Base-by-base conservation (phyloP, 129 eudicot genomes). In the Helianthus tuberosus region DNA sequence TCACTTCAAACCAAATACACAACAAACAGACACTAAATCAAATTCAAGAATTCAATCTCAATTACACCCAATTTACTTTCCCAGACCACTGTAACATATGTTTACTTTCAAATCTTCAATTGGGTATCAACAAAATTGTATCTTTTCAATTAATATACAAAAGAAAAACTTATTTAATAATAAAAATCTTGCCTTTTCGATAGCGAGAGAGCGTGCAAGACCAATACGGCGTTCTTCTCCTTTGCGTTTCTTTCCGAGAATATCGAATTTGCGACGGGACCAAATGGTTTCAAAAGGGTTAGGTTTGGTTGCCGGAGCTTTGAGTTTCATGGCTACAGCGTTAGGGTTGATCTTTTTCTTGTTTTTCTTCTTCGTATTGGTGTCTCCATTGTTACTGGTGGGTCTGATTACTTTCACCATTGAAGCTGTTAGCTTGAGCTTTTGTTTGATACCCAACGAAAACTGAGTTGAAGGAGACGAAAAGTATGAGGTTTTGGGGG, bases 241-340 rank as follows among this genome's bases (percentile, higher is more conserved):
- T 80, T 91, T 91, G 15, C 97, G 91, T 27, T 91, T 95, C 72
- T 87, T 91, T 20, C 99, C 99, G 48, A 95, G 82, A 15, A 95
- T 77, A 70, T 91, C 89, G 64, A 95, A 95, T 47, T 95, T 95
- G 52, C 92, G 89, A 20, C 99, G 89, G 8, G 96, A 83, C 99
- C 99, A 91, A 25, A 95, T 87, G 64, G 94, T 85, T 76, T 95
- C 99, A 49, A 95, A 95, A 1, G 96, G 97, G 77, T 95, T 95
- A 3, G 79, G 82, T 72, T 87, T 81, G 23, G 76, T 23, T 0
- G 13, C 35, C 4, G 89, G 86, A 66, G 84, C 88, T 83, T 91
- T 82, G 44, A 47, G 77, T 75, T 89, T 91, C 96, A 83, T 95
- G 20, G 91, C 82, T n/a, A 85, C 77, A 32, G 86, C 41, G 49